Base-by-base conservation (phyloP, 352 stramenopile species). In the Globisporangium spiculum region DNA sequence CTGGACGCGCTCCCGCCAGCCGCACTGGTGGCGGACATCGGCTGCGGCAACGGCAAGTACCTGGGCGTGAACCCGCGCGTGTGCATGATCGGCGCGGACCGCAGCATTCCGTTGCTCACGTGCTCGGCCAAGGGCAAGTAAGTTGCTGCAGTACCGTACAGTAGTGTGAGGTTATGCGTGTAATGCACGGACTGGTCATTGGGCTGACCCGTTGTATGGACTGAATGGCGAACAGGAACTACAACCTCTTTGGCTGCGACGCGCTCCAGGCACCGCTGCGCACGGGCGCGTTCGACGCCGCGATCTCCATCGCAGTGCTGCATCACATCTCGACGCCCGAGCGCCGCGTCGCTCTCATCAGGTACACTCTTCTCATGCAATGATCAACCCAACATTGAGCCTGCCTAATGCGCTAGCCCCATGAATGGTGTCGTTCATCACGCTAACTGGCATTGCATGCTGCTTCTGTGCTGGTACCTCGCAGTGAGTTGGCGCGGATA, bases 31-130 rank as follows among this genome's bases (percentile, higher is more conserved):
- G 83, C 86, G 30, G 86, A 94, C 63, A 70, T 96, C 8, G 88
- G 88, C 52, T 93, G 85, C 69, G 88, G 88, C 69, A 96, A 96
- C 69, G 88, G 84, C 72, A 94, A 96, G 73, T 96, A 96, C 73
- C 63, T 94, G 62, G 50, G 67, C 22, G 74, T 90, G 55, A 91
- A 92, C 65, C 73, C 76, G 4, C 69, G 70, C 26, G 24, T 94
- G 24, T 91, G 81, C 60, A 76, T 92, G 67, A 76, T 96, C 55
- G 88, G 86, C 10, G 81, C 75, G 6, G 88, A 96, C 69, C 81
- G 84, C 14, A 96, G 88, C 61, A 82, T 94, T 9, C 86, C 86
- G 54, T 71, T 96, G 69, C 86, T 96, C 54, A 78, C 76, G 16
- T 86, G 75, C 70, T 78, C 74, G 38, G 60, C 67, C 9, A 64